Base-by-base conservation (phyloP, 164 flowering plant species). In the Malania oleifera region DNA sequence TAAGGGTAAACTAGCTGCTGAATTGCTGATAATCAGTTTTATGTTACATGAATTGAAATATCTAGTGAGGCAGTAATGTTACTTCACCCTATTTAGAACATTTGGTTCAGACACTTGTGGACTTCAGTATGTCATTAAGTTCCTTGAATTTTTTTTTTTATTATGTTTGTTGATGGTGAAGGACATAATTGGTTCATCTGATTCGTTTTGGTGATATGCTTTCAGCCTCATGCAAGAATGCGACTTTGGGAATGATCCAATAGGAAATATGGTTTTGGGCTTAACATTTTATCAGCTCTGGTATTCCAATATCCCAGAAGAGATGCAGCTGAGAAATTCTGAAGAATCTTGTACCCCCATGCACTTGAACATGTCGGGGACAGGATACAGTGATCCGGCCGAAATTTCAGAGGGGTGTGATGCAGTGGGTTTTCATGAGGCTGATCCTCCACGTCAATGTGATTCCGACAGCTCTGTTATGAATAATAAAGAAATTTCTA, bases 231-330 rank as follows among this genome's bases (percentile, higher is more conserved):
- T 62, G 72, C 84, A 79, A 64, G 73, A 72, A 35, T 27, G 34
- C 23, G 77, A 70, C 13, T 67, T 55, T 64, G 73, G 47, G 39
- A 68, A 39, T 23, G 77, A 77, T 51, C 80, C 87, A 48, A 17
- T 67, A 52, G 58, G 75, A 54, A 75, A 83, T 70, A 54, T 84
- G 77, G 58, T 89, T 64, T 50, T 81, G 44, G 96, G 91, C 2
- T 62, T 86, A 74, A 69, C 83, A 54, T 81, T 68, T 59, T 84
- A 63, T 70, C 72, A 83, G 64, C 59, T 75, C n/a, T 91, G 91
- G 95, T 83, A 78, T 73, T 67, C 77, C 20, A 55, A 63, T 28
- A 52, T 85, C 52, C 83, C 82, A 1, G 55, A 73, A 57, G 82
- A 78, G 64, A 51, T 81, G 79, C 77, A 73, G 70, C 60, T 78